These are phyloP conservation scores for Mikania micrantha DNA, from an alignment of 129 eudicot species.

Conservation along the genomic window DNA sequence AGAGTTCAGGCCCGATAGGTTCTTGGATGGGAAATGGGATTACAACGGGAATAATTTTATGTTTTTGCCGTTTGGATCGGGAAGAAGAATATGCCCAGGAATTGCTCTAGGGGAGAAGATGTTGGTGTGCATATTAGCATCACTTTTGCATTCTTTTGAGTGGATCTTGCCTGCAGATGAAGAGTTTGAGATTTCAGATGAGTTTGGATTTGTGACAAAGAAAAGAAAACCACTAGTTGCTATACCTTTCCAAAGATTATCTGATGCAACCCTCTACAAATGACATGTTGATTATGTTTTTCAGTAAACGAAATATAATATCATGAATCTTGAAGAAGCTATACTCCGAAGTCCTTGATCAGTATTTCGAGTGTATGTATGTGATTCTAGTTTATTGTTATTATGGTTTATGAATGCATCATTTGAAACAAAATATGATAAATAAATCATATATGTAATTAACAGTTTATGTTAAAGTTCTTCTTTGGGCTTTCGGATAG, in stretches of 20 bases:
- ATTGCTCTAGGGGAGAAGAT: constrained; percentile 23
- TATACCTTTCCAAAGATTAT: constrained; percentile 19
- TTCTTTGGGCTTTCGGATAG: too few species aligned
- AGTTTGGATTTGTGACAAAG: constrained; percentile 24
- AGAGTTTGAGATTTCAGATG: constrained; percentile 19
- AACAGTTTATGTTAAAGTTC: too few species aligned
- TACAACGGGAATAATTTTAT: constrained; percentile 19
- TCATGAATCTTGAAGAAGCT: neutral
- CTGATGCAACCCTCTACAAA: constrained; percentile 7
- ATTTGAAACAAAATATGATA: too few species aligned
- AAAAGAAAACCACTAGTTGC: constrained; percentile 18
- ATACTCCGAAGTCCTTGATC: neutral
- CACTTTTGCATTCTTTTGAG: constrained; percentile 26
- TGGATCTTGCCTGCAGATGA: constrained; percentile 23
- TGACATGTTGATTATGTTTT: neutral
- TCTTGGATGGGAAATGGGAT: constrained; percentile 22
- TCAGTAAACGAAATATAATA: neutral
- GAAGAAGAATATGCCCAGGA: constrained; percentile 30
- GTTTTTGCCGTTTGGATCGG: constrained; percentile 23
- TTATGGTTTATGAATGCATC: too few species aligned
- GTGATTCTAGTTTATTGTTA: too few species aligned
- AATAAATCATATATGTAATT: too few species aligned
- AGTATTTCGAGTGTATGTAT: neutral
- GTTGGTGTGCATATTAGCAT: constrained; percentile 22
- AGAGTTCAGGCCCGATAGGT: constrained; percentile 24